A percentile compares a stretch with the other conserved stretches of the same genome.
Conservation (phyloP, 495 filamentous ascomycete species). For the Neurospora sublineolata region DNA sequence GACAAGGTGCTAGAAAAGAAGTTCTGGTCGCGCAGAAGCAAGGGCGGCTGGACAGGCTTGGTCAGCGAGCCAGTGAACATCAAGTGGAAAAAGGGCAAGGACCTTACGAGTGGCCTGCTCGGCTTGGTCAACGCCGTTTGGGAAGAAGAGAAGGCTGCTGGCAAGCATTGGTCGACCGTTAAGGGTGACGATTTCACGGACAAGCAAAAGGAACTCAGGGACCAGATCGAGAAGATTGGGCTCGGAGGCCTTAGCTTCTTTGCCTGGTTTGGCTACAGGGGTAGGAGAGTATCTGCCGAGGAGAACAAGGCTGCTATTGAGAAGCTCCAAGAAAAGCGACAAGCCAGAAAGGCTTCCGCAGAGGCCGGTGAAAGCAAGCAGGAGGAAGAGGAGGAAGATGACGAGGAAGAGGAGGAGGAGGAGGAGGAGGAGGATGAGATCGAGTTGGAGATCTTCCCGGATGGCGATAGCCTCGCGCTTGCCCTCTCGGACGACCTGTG, state of each 20-base stretch:
- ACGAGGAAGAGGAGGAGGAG: conserved; percentile 44
- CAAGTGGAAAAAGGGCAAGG: conserved; percentile 75
- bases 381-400: conserved; percentile 42
- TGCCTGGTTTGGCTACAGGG: conserved; percentile 70
- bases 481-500: conserved; percentile 76
- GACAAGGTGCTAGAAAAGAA: conserved; percentile 73
- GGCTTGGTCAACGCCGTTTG: conserved; percentile 55
- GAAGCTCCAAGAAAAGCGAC: conserved; percentile 46
- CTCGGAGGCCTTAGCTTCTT: conserved; percentile 68
- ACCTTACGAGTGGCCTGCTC: conserved; percentile 71
- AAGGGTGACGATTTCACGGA: conserved; percentile 35
- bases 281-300: conserved; percentile 53
- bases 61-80: conserved; percentile 79
- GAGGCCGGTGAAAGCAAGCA: conserved; percentile 37
- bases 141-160: conserved; percentile 48
- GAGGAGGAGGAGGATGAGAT: conserved; percentile 41
- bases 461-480: conserved; percentile 69
- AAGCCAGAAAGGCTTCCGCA: conserved; percentile 45
- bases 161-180: conserved; percentile 16
- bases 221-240: conserved; percentile 43
- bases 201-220: conserved; percentile 40
- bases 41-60: conserved; percentile 56
- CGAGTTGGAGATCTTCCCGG: conserved; percentile 65
- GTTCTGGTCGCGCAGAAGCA: conserved; percentile 65
- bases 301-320: conserved; percentile 49